A percentile compares a stretch with the other conserved stretches of the same genome.
Evolutionary conservation across 169 alveolate genomes (phyloP).

Genomic region (Plasmodium ovale): DNA sequence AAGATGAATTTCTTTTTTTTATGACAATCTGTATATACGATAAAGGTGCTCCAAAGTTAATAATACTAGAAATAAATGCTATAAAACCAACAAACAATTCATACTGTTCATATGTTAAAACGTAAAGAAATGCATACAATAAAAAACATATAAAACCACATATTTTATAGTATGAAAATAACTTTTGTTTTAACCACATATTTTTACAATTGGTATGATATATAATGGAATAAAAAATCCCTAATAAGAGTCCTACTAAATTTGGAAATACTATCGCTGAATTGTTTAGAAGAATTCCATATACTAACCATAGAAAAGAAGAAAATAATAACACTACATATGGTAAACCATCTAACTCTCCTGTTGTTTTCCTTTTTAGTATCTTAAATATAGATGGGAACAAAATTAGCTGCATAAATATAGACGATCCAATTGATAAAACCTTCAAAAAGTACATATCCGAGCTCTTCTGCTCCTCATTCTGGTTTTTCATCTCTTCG

Average conservation of each 20-base stretch:
- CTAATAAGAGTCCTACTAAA: slow-evolving; percentile 78
- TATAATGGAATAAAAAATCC: slow-evolving; percentile 43
- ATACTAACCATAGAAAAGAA: slow-evolving; percentile 81
- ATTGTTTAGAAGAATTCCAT: slow-evolving; percentile 78
- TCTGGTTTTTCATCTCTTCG: slow-evolving; percentile 14
- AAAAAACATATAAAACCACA: slow-evolving; percentile 52
- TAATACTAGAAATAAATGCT: slow-evolving; percentile 48
- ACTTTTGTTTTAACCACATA: slow-evolving; percentile 38
- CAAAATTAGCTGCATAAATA: slow-evolving; percentile 80
- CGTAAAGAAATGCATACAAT: slow-evolving; percentile 25
- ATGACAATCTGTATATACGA: slow-evolving; percentile 79
- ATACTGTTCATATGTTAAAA: slow-evolving; percentile 55
- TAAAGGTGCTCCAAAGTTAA: slow-evolving; percentile 79
- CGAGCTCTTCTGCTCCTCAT: slow-evolving; percentile 7
- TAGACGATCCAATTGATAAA: slow-evolving; percentile 79
- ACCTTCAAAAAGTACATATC: slow-evolving; percentile 59
- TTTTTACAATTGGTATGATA: slow-evolving; percentile 43
- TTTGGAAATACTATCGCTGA: slow-evolving; percentile 78
- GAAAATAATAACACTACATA: slow-evolving; percentile 80
- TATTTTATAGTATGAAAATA: slow-evolving; percentile 33
- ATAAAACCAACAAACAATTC: slow-evolving; percentile 41
- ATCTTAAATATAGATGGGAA: slow-evolving; percentile 79
- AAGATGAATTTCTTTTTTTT: slow-evolving; percentile 79
- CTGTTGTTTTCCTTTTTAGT: slow-evolving; percentile 79
- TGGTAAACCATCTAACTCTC: slow-evolving; percentile 77